These are phyloP conservation scores for Aureobasidium sp. DNA, from an alignment of 2,329 filamentous ascomycete species.

Conservation along the genomic window DNA sequence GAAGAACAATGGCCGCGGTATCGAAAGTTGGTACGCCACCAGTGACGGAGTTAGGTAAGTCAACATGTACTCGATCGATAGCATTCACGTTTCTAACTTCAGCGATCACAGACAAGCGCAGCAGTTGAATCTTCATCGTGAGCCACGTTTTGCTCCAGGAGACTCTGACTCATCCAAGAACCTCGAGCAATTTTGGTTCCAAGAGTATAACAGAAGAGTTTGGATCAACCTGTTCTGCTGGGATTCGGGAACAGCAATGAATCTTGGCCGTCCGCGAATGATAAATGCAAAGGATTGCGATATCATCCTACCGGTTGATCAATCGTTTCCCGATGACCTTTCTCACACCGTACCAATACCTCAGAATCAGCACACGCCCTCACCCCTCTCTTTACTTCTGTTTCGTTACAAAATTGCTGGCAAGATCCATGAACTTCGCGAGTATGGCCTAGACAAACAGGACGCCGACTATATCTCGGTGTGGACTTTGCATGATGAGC, in stretches of 20 bases:
- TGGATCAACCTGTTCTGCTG: not conserved
- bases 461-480: not conserved
- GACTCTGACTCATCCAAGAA: not conserved
- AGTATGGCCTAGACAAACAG: not conserved
- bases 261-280: not conserved
- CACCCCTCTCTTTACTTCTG: not conserved
- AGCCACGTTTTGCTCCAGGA: not conserved
- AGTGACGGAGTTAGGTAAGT: not conserved
- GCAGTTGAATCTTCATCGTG: not conserved
- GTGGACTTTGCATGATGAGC: not conserved
- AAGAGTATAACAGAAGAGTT: not conserved
- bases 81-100: not conserved
- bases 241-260: not conserved
- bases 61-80: not conserved
- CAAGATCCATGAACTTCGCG: not conserved
- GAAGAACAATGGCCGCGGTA: not conserved
- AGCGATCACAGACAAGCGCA: not conserved
- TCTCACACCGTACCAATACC: not conserved
- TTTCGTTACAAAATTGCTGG: not conserved
- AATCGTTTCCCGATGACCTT: not conserved
- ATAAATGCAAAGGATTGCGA: not conserved
- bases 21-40: not conserved
- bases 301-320: not conserved
- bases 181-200: not conserved
- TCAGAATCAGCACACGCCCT: not conserved